Evolutionary conservation across 2,329 filamentous ascomycete species (phyloP), one percentile per base, ranked within the genome.

Genomic region (Microascus cirrosus): DNA sequence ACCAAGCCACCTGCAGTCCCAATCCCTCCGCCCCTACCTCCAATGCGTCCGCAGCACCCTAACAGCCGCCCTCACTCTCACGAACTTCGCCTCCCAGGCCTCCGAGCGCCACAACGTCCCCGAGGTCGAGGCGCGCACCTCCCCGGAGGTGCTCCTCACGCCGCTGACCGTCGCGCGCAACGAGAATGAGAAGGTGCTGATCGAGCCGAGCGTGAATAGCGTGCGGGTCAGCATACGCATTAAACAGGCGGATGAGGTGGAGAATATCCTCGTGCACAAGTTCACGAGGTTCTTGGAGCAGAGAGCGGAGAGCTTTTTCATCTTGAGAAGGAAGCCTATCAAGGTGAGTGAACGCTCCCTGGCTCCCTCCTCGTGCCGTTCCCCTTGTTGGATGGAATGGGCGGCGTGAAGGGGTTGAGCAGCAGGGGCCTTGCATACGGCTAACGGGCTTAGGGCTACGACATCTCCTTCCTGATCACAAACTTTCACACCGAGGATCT

Each of bases 401-500:
- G 11, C 15, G n/a, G 39, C 15, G 18, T 18, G 39, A n/a, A 18
- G n/a, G n/a, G 39, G 11, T 7, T 18, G 13, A 18, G 6, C 15
- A 45, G 18, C n/a, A 45, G 13, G 12, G 20, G 24, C 11, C 7
- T 11, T 13, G n/a, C 6, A 24, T 32, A 22, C 3, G 25, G 24
- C 35, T 25, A 55, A 42, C 53, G 34, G 22, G 1, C 10, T 13
- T n/a, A 93, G 90, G 94, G 93, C 65, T 99, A 99, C 72, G 94
- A 99, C 67, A 99, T 99, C 65, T 96, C 92, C 8, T 99, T 99
- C 78, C 73, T 99, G 68, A 95, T 99, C 69, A 99, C 94, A 53
- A 99, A 99, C 75, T 95, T 94, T 78, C 94, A 99, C 68, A 97
- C 94, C 4, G 94, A 97, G 73, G 89, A 95, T 71, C 96, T 99